A percentile compares a stretch with the other conserved stretches of the same genome.
Evolutionary conservation across 2,329 filamentous ascomycete species (phyloP).

Genomic region (Chrysoporthe puriensis): DNA sequence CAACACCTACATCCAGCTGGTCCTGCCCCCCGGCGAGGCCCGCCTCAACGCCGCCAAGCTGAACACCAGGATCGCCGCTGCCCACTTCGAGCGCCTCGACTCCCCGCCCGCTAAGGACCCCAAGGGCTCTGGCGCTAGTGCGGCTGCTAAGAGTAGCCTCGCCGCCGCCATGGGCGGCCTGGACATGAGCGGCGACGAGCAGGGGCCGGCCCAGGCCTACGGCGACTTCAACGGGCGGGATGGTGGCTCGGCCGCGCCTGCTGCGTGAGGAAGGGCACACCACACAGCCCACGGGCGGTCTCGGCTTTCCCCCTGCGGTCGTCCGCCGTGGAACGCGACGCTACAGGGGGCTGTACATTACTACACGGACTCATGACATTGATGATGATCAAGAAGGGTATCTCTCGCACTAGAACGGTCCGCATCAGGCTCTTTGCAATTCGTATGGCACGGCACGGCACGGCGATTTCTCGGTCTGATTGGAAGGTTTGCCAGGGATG

Average conservation of each 20-base stretch:
- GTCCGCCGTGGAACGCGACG: not conserved
- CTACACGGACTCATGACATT: constrained; percentile 7
- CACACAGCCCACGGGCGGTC: too few relatives aligned
- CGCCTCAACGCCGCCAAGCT: constrained; percentile 88
- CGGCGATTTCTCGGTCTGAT: not conserved
- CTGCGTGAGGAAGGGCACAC: constrained; percentile 9
- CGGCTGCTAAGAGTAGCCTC: constrained; percentile 5
- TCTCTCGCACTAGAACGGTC: not conserved
- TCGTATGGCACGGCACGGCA: constrained; percentile 18
- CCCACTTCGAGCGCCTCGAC: constrained; percentile 75
- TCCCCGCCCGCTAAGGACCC: constrained; percentile 46
- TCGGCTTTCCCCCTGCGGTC: not conserved
- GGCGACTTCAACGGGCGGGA: constrained; percentile 14
- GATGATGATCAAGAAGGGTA: constrained; percentile 14
- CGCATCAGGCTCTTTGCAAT: constrained; percentile 23
- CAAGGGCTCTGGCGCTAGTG: constrained; percentile 14
- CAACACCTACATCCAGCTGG: constrained; percentile 94
- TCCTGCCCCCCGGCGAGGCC: constrained; percentile 88
- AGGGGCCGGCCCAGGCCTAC: constrained; percentile 18
- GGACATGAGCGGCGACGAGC: constrained; percentile 27
- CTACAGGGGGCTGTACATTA: constrained; percentile 18
- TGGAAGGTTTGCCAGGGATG: not conserved
- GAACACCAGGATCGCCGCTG: constrained; percentile 85
- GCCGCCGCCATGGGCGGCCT: constrained; percentile 21
- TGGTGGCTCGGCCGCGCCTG: constrained; percentile 24